phyloP scores from a whole-genome alignment of 2,329 filamentous ascomycete genomes.

The Alternaria novae-zelandiae region DNA sequence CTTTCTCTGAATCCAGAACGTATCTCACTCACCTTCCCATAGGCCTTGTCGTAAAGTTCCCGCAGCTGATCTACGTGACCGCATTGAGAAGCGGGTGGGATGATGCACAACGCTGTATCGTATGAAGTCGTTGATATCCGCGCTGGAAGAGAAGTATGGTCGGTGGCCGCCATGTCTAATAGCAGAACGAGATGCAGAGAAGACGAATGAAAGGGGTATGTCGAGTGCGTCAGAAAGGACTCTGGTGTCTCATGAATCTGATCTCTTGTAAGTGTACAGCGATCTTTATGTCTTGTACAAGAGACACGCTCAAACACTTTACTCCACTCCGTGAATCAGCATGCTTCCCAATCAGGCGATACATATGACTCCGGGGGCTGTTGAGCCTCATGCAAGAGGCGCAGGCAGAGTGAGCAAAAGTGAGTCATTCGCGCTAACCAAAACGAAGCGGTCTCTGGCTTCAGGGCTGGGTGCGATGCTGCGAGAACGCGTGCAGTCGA shows the following conservation, averaged over 20 bases:
- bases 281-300: constrained; percentile 3
- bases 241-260: background rate
- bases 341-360: constrained; percentile 5
- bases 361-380: constrained; percentile 23
- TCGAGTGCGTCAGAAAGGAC: constrained; percentile 2
- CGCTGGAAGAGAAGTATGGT: background rate
- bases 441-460: background rate
- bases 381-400: constrained; percentile 3
- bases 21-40: constrained; percentile 46
- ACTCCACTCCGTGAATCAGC: background rate
- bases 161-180: constrained; percentile 25
- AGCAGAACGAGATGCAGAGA: background rate
- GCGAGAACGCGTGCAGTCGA: background rate
- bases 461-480: background rate
- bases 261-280: constrained; percentile 10
- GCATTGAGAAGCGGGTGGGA: constrained; percentile 61
- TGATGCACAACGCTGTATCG: constrained; percentile 67
- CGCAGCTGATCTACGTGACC: constrained; percentile 61
- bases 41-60: constrained; percentile 67
- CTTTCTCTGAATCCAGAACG: background rate
- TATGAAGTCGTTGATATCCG: constrained; percentile 50
- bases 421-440: constrained; percentile 36
- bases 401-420: constrained; percentile 22
- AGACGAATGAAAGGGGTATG: constrained; percentile 14
- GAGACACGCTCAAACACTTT: background rate